These are phyloP conservation scores for Aspergillus alliaceus DNA, from an alignment of 2,329 filamentous ascomycete species.

Conservation along the genomic window DNA sequence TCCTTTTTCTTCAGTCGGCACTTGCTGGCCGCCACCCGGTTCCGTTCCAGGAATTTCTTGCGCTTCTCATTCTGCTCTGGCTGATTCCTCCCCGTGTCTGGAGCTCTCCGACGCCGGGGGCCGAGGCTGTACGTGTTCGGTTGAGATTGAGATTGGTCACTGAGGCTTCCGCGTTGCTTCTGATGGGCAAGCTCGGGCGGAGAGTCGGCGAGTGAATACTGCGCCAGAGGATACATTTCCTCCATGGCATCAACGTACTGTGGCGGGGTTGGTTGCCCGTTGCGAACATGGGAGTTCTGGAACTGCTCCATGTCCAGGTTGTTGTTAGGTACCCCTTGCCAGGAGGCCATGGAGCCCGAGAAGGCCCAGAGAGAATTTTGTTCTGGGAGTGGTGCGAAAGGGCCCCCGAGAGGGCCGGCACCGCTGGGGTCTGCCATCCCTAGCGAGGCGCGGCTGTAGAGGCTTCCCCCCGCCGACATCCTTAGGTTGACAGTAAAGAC, in stretches of 20 bases:
- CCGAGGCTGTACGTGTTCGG: too few species aligned
- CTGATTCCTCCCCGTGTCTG: background rate
- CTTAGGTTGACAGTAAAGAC: too few species aligned
- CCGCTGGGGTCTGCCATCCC: background rate
- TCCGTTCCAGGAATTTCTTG: slow-evolving; percentile 58
- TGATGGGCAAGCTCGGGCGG: background rate
- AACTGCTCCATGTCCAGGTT: slow-evolving; percentile 4
- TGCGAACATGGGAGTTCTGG: slow-evolving; percentile 37
- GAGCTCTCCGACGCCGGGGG: background rate
- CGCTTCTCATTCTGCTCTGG: slow-evolving; percentile 38
- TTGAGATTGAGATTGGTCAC: background rate
- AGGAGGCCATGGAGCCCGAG: background rate
- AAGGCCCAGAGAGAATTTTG: background rate
- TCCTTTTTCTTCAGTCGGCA: slow-evolving; percentile 65
- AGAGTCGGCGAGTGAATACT: background rate
- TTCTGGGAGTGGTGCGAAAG: background rate
- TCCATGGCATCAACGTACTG: slow-evolving; percentile 27
- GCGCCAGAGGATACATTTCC: background rate
- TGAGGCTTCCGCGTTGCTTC: background rate
- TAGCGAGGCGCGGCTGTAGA: background rate
- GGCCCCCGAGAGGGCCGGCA: background rate
- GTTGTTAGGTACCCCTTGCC: background rate
- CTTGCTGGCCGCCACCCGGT: slow-evolving; percentile 60
- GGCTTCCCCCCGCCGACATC: background rate
- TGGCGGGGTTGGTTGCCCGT: slow-evolving; percentile 40